A percentile compares a stretch with the other conserved stretches of the same genome.
Evolutionary conservation across 2,329 filamentous ascomycete genomes (phyloP).

Genomic region (Pseudocercospora cruenta): DNA sequence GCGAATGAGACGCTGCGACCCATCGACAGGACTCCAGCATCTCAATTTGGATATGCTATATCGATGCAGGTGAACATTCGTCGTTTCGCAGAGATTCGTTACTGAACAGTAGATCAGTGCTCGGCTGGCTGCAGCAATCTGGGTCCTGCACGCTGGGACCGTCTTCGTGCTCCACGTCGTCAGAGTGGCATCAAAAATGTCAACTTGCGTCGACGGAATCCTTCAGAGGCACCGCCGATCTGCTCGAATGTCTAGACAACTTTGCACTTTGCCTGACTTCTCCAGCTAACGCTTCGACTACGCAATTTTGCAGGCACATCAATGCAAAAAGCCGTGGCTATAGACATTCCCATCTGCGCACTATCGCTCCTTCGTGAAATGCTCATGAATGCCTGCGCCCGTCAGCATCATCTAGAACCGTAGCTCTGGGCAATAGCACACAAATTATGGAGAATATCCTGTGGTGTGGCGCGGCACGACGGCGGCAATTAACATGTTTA

Average conservation of each 20-base stretch:
- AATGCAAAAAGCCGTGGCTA: not conserved
- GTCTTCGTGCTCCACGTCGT: not conserved
- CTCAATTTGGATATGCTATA: not conserved
- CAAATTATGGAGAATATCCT: not conserved
- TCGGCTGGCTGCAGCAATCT: not conserved
- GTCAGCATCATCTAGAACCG: not conserved
- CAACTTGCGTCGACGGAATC: not conserved
- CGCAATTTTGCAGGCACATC: not conserved
- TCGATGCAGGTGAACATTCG: not conserved
- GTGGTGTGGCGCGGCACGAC: slow-evolving; percentile 1
- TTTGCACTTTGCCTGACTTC: not conserved
- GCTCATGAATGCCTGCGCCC: not conserved
- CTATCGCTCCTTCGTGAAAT: not conserved
- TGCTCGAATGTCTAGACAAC: not conserved
- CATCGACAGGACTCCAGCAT: not conserved
- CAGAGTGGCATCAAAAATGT: not conserved
- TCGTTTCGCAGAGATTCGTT: slow-evolving; percentile 9
- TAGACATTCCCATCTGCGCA: too few relatives aligned
- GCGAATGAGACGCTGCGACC: not conserved
- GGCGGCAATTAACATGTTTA: not conserved
- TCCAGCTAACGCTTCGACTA: not conserved
- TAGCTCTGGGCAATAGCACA: not conserved
- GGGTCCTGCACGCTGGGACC: not conserved
- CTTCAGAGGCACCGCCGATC: not conserved
- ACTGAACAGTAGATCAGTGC: not conserved